Evolutionary conservation across 176 grass and related monocot species (phyloP).

Genomic region (Dactylis glomerata): DNA sequence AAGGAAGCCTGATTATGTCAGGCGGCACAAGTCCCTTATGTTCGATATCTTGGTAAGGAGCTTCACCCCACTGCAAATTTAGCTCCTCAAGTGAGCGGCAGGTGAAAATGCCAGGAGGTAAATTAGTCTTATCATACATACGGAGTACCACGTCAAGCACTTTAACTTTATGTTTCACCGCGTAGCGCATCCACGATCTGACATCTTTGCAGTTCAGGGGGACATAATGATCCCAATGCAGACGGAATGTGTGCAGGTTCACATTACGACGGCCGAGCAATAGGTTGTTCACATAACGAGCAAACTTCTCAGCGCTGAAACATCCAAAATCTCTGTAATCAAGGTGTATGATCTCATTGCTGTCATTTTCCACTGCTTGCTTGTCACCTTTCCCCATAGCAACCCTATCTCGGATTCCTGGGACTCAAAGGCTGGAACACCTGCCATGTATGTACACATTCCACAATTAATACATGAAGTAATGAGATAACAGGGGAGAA

Average conservation of each 20-base stretch:
- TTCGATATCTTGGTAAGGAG: constrained; percentile 10
- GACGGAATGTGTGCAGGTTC: constrained; percentile 21
- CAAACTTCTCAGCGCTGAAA: constrained; percentile 17
- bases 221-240: not conserved
- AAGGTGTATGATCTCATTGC: not conserved
- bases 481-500: not conserved
- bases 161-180: constrained; percentile 33
- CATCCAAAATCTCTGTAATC: constrained; percentile 2
- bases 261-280: constrained; percentile 7
- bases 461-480: not conserved
- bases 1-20: constrained; percentile 23
- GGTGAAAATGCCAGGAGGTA: constrained; percentile 37
- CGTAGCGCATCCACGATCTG: constrained; percentile 28
- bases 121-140: not conserved
- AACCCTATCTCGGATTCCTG: constrained; percentile 8
- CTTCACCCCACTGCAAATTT: constrained; percentile 24
- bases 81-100: constrained; percentile 24
- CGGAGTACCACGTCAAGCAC: constrained; percentile 20
- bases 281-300: constrained; percentile 2
- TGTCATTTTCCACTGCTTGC: not conserved
- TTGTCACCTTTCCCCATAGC: not conserved
- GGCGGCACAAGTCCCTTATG: constrained; percentile 14
- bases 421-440: not conserved
- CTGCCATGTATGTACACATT: constrained; percentile 10
- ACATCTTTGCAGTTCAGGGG: constrained; percentile 20